Conservation (phyloP, 1,139 yeast species). For the Blastobotrys aristatus region DNA sequence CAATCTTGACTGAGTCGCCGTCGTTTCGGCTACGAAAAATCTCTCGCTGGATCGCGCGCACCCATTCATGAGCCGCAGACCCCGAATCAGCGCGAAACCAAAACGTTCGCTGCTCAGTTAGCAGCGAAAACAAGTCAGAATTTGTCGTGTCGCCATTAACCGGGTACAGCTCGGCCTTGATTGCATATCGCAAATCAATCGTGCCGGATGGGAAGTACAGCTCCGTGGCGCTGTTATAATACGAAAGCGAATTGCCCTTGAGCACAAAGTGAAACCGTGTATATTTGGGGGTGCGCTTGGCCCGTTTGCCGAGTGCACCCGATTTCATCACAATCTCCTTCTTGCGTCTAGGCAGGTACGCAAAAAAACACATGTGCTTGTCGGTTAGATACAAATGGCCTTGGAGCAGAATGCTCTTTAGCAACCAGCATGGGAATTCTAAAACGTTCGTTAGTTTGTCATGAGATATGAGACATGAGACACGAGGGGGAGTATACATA, state of each 20-base stretch:
- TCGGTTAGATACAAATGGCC: conserved; percentile 77
- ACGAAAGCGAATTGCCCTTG: conserved; percentile 60
- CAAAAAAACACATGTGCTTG: conserved; percentile 64
- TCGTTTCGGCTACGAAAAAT: conserved; percentile 68
- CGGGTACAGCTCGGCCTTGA: conserved; percentile 48
- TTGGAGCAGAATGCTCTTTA: conserved; percentile 76
- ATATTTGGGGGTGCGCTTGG: conserved; percentile 27
- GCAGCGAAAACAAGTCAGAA: conserved; percentile 26
- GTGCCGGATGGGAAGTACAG: conserved; percentile 76
- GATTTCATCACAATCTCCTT: conserved; percentile 41
- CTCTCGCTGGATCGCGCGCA: conserved; percentile 63
- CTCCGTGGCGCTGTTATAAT: conserved; percentile 69
- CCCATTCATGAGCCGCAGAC: conserved; percentile 76
- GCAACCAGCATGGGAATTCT: conserved; percentile 69
- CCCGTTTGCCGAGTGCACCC: conserved; percentile 39
- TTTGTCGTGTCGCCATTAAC: conserved; percentile 26
- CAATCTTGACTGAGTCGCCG: conserved; percentile 68
- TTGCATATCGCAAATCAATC: conserved; percentile 63
- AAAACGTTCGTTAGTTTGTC: conserved; percentile 5
- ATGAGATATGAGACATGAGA: too few species aligned
- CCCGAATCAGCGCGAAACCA: conserved; percentile 69
- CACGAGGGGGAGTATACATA: too few species aligned
- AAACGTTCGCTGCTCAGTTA: conserved; percentile 56
- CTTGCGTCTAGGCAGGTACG: conserved; percentile 60
- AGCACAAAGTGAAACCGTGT: conserved; percentile 73